These are phyloP conservation scores for Candida sphagnicola DNA, from an alignment of 805 yeast species.

Conservation along the genomic window DNA sequence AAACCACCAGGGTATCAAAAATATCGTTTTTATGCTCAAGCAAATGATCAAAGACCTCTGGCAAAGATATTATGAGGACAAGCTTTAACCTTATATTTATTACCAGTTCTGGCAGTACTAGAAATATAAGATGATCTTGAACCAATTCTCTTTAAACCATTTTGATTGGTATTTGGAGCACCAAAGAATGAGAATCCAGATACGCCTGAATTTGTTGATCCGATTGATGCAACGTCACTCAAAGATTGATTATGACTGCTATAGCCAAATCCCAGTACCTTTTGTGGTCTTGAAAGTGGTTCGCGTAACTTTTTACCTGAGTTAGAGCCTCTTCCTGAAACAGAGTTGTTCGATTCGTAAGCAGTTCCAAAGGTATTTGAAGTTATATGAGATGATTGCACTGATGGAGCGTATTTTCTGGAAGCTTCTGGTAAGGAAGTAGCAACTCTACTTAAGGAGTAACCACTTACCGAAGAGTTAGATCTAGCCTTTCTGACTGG, in stretches of 20 bases:
- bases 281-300: not conserved
- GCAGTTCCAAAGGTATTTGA: not conserved
- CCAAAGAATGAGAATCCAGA: conserved; percentile 24
- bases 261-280: not conserved
- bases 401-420: not conserved
- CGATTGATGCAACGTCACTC: conserved; percentile 16
- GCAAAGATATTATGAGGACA: conserved; percentile 19
- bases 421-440: not conserved
- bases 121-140: not conserved
- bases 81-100: conserved; percentile 23
- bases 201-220: conserved; percentile 14
- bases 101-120: conserved; percentile 7
- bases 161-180: conserved; percentile 6
- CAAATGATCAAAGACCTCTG: conserved; percentile 1
- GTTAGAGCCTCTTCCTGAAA: not conserved
- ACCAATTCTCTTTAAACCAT: conserved; percentile 3
- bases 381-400: not conserved
- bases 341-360: not conserved
- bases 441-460: not conserved
- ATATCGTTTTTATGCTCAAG: too few species aligned
- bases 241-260: conserved; percentile 1
- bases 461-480: not conserved
- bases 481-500: too few species aligned
- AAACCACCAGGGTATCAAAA: conserved; percentile 4
- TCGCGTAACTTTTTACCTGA: not conserved